A percentile compares a stretch with the other conserved stretches of the same genome.
phyloP scores from a whole-genome alignment of 2,329 filamentous ascomycete genomes.

The Paecilomyces niveus region DNA sequence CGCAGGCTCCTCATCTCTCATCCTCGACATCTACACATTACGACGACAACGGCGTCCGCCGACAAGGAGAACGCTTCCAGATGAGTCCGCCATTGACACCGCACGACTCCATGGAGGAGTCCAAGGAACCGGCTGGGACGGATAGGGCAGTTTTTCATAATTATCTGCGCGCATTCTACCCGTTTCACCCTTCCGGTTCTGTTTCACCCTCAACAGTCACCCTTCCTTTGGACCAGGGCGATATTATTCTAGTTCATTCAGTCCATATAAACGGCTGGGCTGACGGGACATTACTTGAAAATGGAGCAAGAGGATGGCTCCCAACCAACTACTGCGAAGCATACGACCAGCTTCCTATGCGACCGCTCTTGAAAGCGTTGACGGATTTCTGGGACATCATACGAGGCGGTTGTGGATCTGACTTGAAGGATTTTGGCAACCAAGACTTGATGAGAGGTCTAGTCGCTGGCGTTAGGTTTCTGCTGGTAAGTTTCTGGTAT shows the following conservation, averaged over 20 bases:
- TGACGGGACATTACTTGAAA: conserved; percentile 81
- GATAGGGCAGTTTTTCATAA: conserved; percentile 74
- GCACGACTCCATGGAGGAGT: conserved; percentile 54
- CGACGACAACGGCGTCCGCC: conserved; percentile 2
- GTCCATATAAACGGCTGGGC: conserved; percentile 99
- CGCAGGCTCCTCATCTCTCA: conserved; percentile 7
- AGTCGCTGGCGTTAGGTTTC: conserved; percentile 83
- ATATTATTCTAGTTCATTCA: conserved; percentile 89
- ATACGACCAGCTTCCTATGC: conserved; percentile 84
- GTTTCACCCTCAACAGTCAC: conserved; percentile 82
- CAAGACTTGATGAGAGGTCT: conserved; percentile 92
- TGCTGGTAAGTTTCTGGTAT: conserved; percentile 58
- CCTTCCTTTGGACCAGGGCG: conserved; percentile 78
- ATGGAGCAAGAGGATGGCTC: conserved; percentile 86
- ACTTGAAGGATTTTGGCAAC: conserved; percentile 73
- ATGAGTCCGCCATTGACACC: conserved; percentile 75
- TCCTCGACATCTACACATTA: conserved; percentile 4
- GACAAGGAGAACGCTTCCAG: conserved; percentile 36
- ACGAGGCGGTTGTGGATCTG: conserved; percentile 66
- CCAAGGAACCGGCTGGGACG: conserved; percentile 36
- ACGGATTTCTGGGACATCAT: conserved; percentile 90
- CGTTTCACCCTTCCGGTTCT: conserved; percentile 73
- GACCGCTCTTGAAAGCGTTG: conserved; percentile 74
- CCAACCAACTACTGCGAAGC: conserved; percentile 97
- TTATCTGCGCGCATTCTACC: conserved; percentile 89